Evolutionary conservation across 2,329 filamentous ascomycete species (phyloP).

Genomic region (Alternaria triticina): DNA sequence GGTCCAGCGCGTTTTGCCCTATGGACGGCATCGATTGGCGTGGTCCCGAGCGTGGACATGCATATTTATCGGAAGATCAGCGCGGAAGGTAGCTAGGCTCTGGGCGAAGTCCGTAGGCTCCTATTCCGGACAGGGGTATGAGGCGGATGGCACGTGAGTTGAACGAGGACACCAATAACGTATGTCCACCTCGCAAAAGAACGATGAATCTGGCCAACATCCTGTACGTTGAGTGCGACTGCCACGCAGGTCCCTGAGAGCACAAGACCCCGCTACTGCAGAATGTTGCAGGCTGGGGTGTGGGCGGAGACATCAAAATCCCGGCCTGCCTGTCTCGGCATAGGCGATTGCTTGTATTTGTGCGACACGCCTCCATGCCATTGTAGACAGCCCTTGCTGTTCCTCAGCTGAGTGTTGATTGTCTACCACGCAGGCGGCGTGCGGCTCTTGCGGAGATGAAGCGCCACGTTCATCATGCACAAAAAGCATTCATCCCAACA

Average conservation of each 20-base stretch:
- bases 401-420: constrained; percentile 16
- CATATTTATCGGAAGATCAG: constrained; percentile 17
- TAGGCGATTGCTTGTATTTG: constrained; percentile 29
- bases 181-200: constrained; percentile 6
- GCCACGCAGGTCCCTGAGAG: constrained; percentile 15
- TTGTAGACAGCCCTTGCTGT: constrained; percentile 6
- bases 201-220: constrained; percentile 2
- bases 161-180: constrained; percentile 12
- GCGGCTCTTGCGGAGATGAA: constrained; percentile 17
- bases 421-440: neutral
- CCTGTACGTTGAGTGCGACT: constrained; percentile 12
- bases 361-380: constrained; percentile 14
- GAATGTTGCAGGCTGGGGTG: constrained; percentile 5
- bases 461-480: constrained; percentile 28
- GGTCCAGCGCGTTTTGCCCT: constrained; percentile 21
- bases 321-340: constrained; percentile 21
- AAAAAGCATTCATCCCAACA: constrained; percentile 18
- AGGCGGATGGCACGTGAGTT: neutral
- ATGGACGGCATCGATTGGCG: constrained; percentile 18
- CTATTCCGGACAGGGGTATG: constrained; percentile 3
- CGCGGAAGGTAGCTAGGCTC: constrained; percentile 17
- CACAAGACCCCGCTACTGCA: constrained; percentile 11
- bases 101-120: constrained; percentile 17
- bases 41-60: constrained; percentile 14
- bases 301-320: constrained; percentile 24